A percentile compares a stretch with the other conserved stretches of the same genome.
Evolutionary conservation across 129 eudicot genomes (phyloP).

Genomic region (Flaveria robusta): DNA sequence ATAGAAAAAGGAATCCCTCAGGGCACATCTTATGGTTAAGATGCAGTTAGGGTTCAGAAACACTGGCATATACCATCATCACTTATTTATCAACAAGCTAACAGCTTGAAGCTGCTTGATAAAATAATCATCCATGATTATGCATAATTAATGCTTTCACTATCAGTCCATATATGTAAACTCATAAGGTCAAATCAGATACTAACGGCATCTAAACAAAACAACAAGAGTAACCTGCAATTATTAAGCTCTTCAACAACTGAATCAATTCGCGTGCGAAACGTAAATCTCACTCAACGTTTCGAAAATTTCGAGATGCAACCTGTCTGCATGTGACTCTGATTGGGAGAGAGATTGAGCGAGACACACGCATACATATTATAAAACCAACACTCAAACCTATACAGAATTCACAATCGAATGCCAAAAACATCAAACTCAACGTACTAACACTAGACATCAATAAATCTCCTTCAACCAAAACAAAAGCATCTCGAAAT

Average conservation of each 20-base stretch:
- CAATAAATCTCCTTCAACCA: neutral
- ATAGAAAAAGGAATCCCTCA: neutral
- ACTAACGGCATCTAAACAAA: neutral
- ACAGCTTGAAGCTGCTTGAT: constrained; percentile 20
- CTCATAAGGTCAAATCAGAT: constrained; percentile 28
- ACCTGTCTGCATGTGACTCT: constrained; percentile 29
- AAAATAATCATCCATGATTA: neutral
- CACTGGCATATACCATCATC: too few relatives aligned
- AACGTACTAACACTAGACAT: too few relatives aligned
- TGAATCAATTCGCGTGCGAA: constrained; percentile 37
- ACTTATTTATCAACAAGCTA: neutral
- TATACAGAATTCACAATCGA: constrained; percentile 1
- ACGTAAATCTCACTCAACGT: constrained; percentile 32
- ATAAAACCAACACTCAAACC: constrained; percentile 1
- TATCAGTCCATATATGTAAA: neutral
- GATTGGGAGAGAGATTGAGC: constrained; percentile 8
- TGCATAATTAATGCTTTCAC: too few relatives aligned
- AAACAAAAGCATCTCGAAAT: neutral
- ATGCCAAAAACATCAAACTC: neutral
- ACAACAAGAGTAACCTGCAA: constrained; percentile 23
- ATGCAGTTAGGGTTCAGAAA: constrained; percentile 1
- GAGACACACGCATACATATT: neutral
- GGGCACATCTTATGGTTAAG: neutral
- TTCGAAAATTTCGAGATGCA: constrained; percentile 12
- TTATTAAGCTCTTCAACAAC: constrained; percentile 23